A percentile compares a stretch with the other conserved stretches of the same genome.
Evolutionary conservation across 768 basidiomycete species (phyloP).

Genomic region (Leccinum imitatum): DNA sequence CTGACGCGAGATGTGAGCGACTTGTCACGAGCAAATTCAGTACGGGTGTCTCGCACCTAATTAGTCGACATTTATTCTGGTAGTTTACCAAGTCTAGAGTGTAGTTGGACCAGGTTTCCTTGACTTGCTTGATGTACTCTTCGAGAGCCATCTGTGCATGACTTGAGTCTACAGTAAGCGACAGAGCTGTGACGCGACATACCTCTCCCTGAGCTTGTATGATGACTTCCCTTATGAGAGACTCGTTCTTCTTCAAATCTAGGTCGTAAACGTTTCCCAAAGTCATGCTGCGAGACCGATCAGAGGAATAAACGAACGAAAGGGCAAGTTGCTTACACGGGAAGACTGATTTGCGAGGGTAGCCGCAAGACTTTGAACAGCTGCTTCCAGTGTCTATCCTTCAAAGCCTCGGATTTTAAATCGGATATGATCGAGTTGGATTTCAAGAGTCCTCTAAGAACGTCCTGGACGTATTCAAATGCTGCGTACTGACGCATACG

Average conservation of each 20-base stretch:
- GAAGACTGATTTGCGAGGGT: slow-evolving; percentile 71
- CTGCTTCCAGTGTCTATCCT: slow-evolving; percentile 98
- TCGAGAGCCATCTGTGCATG: slow-evolving; percentile 83
- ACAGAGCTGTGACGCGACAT: slow-evolving; percentile 8
- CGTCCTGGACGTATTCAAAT: slow-evolving; percentile 96
- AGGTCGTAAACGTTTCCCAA: slow-evolving; percentile 96
- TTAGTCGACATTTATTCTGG: slow-evolving; percentile 97
- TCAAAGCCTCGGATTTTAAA: slow-evolving; percentile 93
- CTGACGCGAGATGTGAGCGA: slow-evolving; percentile 38
- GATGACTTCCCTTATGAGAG: slow-evolving; percentile 89
- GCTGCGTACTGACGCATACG: slow-evolving; percentile 99
- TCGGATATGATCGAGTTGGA: slow-evolving; percentile 89
- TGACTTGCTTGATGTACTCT: slow-evolving; percentile 94
- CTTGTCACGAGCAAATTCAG: background rate
- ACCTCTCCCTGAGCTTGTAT: slow-evolving; percentile 98
- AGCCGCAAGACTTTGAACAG: slow-evolving; percentile 86
- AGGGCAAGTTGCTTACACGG: slow-evolving; percentile 50
- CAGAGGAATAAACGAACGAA: slow-evolving; percentile 2
- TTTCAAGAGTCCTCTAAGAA: slow-evolving; percentile 81
- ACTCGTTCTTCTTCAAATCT: slow-evolving; percentile 93
- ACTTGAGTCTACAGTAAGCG: slow-evolving; percentile 8
- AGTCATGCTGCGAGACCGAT: slow-evolving; percentile 67
- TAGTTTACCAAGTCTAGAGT: slow-evolving; percentile 96
- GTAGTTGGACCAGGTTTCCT: slow-evolving; percentile 95
- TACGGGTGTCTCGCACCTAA: slow-evolving; percentile 50